phyloP scores from a whole-genome alignment of 441 rosid species.

The Francoa sonchifolia region DNA sequence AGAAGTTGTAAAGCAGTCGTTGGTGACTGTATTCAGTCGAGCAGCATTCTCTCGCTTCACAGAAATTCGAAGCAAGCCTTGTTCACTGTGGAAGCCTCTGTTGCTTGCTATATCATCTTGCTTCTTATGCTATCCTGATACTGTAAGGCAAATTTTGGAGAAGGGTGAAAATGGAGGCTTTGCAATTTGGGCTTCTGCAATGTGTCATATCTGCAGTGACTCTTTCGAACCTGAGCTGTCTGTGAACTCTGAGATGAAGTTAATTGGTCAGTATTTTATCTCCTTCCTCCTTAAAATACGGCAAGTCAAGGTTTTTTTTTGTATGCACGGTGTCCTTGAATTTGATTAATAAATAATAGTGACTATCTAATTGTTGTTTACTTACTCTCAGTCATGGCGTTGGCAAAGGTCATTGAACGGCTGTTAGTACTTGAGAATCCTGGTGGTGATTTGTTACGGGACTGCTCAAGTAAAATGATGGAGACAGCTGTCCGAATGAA shows the following conservation, averaged over 20 bases:
- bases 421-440: conserved; percentile 35
- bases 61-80: conserved; percentile 44
- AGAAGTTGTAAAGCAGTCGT: conserved; percentile 40
- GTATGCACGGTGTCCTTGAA: too few relatives aligned
- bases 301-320: not conserved
- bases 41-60: conserved; percentile 65
- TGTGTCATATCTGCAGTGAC: conserved; percentile 32
- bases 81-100: conserved; percentile 61
- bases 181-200: conserved; percentile 52
- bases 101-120: conserved; percentile 73
- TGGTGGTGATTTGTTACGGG: conserved; percentile 24
- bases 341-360: not conserved
- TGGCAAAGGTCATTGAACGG: conserved; percentile 50
- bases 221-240: conserved; percentile 32
- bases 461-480: conserved; percentile 48
- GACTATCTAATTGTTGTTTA: not conserved
- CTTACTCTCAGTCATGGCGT: conserved; percentile 44
- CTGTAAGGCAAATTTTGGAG: conserved; percentile 41
- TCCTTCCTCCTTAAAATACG: not conserved
- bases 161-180: conserved; percentile 50
- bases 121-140: conserved; percentile 46
- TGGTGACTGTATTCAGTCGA: conserved; percentile 35
- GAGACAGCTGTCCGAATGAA: conserved; percentile 44
- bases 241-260: conserved; percentile 45
- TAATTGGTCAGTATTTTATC: conserved; percentile 34